Conservation (phyloP, 2,329 filamentous ascomycete species). For the Lasiodiplodia gonubiensis region DNA sequence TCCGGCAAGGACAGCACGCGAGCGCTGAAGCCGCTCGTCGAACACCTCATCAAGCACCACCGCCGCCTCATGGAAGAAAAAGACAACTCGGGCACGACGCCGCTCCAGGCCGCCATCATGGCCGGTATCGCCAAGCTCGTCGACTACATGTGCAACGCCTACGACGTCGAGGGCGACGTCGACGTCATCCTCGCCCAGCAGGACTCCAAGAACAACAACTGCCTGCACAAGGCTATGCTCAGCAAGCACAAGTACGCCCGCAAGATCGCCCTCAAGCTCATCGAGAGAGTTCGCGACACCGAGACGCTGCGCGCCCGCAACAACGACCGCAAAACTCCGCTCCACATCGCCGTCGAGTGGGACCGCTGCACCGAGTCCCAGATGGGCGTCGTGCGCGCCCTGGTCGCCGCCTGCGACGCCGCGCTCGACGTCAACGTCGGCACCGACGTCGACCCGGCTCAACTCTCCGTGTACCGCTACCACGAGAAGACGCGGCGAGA, state of each 20-base stretch:
- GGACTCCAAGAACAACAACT: constrained; percentile 3
- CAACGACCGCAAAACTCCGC: background rate
- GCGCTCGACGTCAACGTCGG: background rate
- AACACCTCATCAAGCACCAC: background rate
- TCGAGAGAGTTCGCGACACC: background rate
- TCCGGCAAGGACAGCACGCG: background rate
- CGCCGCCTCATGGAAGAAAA: background rate
- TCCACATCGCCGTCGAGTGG: constrained; percentile 9
- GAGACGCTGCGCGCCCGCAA: background rate
- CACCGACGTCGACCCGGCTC: background rate
- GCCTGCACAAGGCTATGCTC: background rate
- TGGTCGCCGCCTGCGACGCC: background rate
- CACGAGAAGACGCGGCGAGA: background rate
- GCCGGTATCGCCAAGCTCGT: background rate
- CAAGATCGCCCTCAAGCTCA: background rate
- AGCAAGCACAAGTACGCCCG: background rate
- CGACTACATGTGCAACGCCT: constrained; percentile 2
- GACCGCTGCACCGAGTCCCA: background rate
- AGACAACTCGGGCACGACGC: background rate
- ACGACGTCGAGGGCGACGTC: background rate
- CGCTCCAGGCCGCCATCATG: background rate
- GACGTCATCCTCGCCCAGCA: background rate
- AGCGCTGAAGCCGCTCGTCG: background rate
- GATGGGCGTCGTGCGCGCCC: background rate
- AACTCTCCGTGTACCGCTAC: constrained; percentile 1